A percentile compares a stretch with the other conserved stretches of the same genome.
These are phyloP conservation scores for Yamadazyma pseudoaaseri DNA, from an alignment of 1,139 yeast species.

Conservation along the genomic window DNA sequence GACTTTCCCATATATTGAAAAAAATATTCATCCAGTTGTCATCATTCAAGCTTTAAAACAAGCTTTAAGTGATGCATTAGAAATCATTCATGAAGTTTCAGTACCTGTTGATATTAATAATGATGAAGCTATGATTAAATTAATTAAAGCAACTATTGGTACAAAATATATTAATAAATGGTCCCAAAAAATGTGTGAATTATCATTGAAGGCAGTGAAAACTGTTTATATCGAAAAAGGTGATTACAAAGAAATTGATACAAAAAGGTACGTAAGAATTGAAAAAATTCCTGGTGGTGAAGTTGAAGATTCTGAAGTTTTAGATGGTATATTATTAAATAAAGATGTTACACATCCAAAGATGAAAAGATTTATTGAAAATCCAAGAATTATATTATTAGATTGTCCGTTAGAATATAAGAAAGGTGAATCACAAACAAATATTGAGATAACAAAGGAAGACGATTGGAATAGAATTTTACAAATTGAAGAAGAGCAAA, in stretches of 20 bases:
- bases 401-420: slow-evolving; percentile 98
- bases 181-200: slow-evolving; percentile 88
- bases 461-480: slow-evolving; percentile 92
- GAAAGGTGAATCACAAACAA: slow-evolving; percentile 98
- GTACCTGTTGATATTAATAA: slow-evolving; percentile 80
- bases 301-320: slow-evolving; percentile 80
- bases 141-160: slow-evolving; percentile 90
- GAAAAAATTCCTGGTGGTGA: slow-evolving; percentile 99
- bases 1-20: slow-evolving; percentile 89
- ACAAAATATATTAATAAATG: slow-evolving; percentile 92
- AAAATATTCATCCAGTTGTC: slow-evolving; percentile 94
- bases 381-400: slow-evolving; percentile 83
- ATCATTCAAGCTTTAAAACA: slow-evolving; percentile 92
- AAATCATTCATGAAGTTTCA: slow-evolving; percentile 81
- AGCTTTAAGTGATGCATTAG: slow-evolving; percentile 88
- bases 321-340: slow-evolving; percentile 90
- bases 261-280: slow-evolving; percentile 87
- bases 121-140: slow-evolving; percentile 82
- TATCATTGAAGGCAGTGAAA: slow-evolving; percentile 85
- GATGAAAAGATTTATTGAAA: slow-evolving; percentile 85
- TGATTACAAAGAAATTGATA: slow-evolving; percentile 81
- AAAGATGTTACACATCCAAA: slow-evolving; percentile 98
- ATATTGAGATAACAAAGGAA: slow-evolving; percentile 94
- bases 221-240: slow-evolving; percentile 73
- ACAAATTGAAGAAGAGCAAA: slow-evolving; percentile 98